Percentiles rank a stretch among this genome's conserved stretches.
phyloP scores from a whole-genome alignment of 2,329 filamentous ascomycete genomes.

The Epicoccum sorghinum region DNA sequence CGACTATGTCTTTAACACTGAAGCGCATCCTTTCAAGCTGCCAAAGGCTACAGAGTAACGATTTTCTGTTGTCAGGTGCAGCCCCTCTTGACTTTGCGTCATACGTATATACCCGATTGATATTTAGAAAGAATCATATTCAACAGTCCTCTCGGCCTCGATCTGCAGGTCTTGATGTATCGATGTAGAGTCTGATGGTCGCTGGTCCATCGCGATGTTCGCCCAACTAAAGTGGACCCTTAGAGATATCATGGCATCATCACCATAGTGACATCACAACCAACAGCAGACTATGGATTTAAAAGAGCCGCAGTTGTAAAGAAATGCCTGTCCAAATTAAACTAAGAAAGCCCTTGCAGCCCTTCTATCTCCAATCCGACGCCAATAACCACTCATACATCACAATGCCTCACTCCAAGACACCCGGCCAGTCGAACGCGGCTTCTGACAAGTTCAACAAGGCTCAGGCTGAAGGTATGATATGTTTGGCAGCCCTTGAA shows the following conservation, averaged over 20 bases:
- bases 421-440: constrained; percentile 25
- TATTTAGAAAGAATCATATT: not conserved
- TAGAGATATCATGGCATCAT: constrained; percentile 9
- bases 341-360: too few species aligned
- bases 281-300: constrained; percentile 1
- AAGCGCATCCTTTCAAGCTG: constrained; percentile 54
- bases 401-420: constrained; percentile 27
- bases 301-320: not conserved
- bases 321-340: too few species aligned
- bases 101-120: not conserved
- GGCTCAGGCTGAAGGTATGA: constrained; percentile 23
- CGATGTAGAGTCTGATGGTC: not conserved
- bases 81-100: not conserved
- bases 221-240: constrained; percentile 10
- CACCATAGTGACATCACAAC: constrained; percentile 6
- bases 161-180: too few species aligned
- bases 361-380: too few species aligned
- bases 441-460: constrained; percentile 27
- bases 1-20: constrained; percentile 56
- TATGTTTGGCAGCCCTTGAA: not conserved
- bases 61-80: not conserved
- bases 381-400: not conserved
- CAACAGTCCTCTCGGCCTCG: too few species aligned
- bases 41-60: constrained; percentile 21
- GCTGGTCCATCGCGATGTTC: constrained; percentile 1